Evolutionary conservation across 2,329 filamentous ascomycete species (phyloP).

Genomic region (Penicillium hordei): DNA sequence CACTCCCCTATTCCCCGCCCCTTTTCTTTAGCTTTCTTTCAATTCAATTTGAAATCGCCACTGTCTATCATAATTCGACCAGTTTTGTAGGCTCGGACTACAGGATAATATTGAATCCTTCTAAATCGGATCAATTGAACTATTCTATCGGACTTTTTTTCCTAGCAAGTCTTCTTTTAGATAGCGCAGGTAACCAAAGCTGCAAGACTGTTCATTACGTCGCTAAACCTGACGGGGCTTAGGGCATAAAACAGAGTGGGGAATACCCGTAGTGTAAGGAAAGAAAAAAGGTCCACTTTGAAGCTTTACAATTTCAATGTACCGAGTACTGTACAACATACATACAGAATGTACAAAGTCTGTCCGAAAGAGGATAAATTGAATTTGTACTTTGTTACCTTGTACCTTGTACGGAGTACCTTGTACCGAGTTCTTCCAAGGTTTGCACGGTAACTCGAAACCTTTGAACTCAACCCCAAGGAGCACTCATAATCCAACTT

Average conservation of each 20-base stretch:
- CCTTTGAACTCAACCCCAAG: neutral
- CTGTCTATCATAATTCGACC: neutral
- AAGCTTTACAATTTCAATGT: conserved; percentile 17
- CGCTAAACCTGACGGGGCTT: conserved; percentile 18
- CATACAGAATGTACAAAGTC: neutral
- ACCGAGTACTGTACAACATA: conserved; percentile 8
- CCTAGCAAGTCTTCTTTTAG: conserved; percentile 1
- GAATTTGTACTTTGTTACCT: neutral
- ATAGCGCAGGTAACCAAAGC: conserved; percentile 11
- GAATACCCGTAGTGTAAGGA: conserved; percentile 24
- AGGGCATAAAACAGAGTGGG: conserved; percentile 22
- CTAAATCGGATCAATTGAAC: neutral
- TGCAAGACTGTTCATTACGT: conserved; percentile 19
- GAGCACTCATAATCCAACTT: neutral
- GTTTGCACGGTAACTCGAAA: neutral
- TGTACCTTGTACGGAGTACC: no score
- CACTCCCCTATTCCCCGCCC: conserved; percentile 18
- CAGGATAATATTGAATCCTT: neutral
- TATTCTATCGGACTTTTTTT: neutral
- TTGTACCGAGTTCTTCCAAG: neutral
- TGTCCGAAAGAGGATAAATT: conserved; percentile 20
- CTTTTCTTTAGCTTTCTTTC: conserved; percentile 17
- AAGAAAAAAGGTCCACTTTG: conserved; percentile 18
- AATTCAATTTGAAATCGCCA: neutral
- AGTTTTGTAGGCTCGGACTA: neutral